Percentiles rank a stretch among this genome's conserved stretches.
These are phyloP conservation scores for Luzula sylvatica DNA, from an alignment of 176 grass and related monocot genomes.

Conservation along the genomic window DNA sequence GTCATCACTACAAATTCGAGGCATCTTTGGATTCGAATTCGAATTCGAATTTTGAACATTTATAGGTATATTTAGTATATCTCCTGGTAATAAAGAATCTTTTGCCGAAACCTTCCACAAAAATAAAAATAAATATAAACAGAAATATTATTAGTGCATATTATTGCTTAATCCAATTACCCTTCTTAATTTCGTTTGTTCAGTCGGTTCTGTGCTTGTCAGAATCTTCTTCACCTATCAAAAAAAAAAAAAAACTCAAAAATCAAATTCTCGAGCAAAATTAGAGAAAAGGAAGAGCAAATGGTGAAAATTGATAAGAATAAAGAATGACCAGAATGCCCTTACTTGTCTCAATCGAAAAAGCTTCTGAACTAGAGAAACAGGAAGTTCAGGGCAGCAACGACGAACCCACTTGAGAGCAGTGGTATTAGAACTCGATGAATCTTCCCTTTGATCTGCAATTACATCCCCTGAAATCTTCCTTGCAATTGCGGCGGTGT, in stretches of 20 bases:
- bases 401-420: slow-evolving; percentile 70
- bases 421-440: slow-evolving; percentile 13
- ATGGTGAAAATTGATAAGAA: not conserved
- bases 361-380: slow-evolving; percentile 63
- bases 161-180: slow-evolving; percentile 24
- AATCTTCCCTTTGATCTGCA: not conserved
- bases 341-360: slow-evolving; percentile 76
- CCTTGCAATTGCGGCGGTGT: slow-evolving; percentile 28
- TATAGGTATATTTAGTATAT: slow-evolving; percentile 69
- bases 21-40: slow-evolving; percentile 25
- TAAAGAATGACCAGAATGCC: not conserved
- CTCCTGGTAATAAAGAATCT: slow-evolving; percentile 62
- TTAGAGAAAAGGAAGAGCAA: not conserved
- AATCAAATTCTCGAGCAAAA: not conserved
- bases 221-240: slow-evolving; percentile 56
- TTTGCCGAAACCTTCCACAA: slow-evolving; percentile 62
- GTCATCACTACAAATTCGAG: slow-evolving; percentile 31
- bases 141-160: slow-evolving; percentile 10
- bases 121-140: slow-evolving; percentile 26
- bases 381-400: slow-evolving; percentile 63
- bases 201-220: slow-evolving; percentile 5
- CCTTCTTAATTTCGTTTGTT: slow-evolving; percentile 43
- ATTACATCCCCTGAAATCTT: slow-evolving; percentile 22
- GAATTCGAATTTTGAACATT: slow-evolving; percentile 28
- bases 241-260: not conserved